Evolutionary conservation across 1,284 basidiomycete genomes (phyloP), one percentile per base, ranked within the genome.

Genomic region (Thelephora terrestris): DNA sequence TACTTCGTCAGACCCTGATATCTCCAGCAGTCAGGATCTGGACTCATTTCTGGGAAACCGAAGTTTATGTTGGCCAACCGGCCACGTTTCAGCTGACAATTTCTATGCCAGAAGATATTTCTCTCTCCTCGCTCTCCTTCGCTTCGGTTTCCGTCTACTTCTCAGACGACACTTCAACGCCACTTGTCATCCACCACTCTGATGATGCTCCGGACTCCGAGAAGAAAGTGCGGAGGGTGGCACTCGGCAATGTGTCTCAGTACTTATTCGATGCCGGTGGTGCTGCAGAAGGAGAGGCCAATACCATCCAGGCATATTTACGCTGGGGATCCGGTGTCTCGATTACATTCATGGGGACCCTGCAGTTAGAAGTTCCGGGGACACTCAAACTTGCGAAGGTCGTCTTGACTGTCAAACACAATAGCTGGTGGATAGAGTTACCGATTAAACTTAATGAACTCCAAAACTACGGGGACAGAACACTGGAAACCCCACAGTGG

Each of bases 71-170:
- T 4, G 74, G 73, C n/a, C 74, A 81, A 46, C 57, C 66, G 6
- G 75, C 75, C 0, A 74, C 84, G 0, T 93, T 89, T 64, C 91
- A 94, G 58, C 55, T 94, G 4, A 69, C 70, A 10, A 60, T 91
- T 17, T 65, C 71, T 5, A 73, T 80, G 0, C 74, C 79, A 0
- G 53, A 59, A 0, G 53, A 64, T 17, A 63, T 73, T 4, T 60
- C 69, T 0, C 67, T 85, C 14, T 70, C 74, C 5, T 66, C 67
- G 0, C 63, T 90, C 29, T 76, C 82, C 0, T 76, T 91, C 55
- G 59, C 71, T 0, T 73, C 73, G 1, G 57, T 88, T n/a, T 62
- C 68, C 4, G 66, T 90, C 5, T 64, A 74, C 47, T 78, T 87
- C 54, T 70, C 71, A 6, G 68, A 71, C 36, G 69, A 66, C 7